Evolutionary conservation across 768 basidiomycete species (phyloP), one percentile per base, ranked within the genome.

Genomic region (Candolleomyces efflorescens): DNA sequence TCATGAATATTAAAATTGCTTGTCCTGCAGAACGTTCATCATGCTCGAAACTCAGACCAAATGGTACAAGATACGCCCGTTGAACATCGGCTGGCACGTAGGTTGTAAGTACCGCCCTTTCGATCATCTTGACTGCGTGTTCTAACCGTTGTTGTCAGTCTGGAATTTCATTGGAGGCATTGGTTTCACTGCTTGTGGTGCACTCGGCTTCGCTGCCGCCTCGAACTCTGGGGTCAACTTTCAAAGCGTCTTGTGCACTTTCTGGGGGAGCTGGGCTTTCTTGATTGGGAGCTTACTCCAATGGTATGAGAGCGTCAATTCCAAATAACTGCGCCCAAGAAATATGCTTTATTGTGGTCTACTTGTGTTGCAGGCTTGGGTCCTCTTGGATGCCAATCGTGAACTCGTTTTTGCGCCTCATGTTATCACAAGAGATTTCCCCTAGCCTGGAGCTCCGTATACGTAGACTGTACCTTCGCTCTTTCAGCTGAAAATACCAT

Each of bases 261-360:
- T 82, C 63, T 85, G 82, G 82, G 79, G 78, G 20, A 74, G 78
- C 4, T 85, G 83, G 82, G 83, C 79, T 2, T 87, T 87, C 71
- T 69, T 87, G 68, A 79, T 86, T 45, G 83, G 82, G 3, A 82
- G 81, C 60, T 60, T 78, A 0, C 63, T 82, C 17, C 84, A 85
- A 68, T 72, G 79, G 69, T 83, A 79, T 59, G 83, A 85, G 67
- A 71, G 69, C 45, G 74, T 78, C n/a, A 77, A 78, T 62, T 60
- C 58, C 80, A 81, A 62, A 63, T 85, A 53, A 73, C 49, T 13
- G 24, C 6, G 22, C 23, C n/a, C 17, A n/a, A 17, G 20, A 51
- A 13, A 27, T 9, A 22, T 22, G 20, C n/a, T 13, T 26, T 12
- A 39, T 17, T 17, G 38, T 39, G 9, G 38, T 39, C 38, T 9